Evolutionary conservation across 2,329 filamentous ascomycete species (phyloP).

Genomic region (Penicillium hordei): DNA sequence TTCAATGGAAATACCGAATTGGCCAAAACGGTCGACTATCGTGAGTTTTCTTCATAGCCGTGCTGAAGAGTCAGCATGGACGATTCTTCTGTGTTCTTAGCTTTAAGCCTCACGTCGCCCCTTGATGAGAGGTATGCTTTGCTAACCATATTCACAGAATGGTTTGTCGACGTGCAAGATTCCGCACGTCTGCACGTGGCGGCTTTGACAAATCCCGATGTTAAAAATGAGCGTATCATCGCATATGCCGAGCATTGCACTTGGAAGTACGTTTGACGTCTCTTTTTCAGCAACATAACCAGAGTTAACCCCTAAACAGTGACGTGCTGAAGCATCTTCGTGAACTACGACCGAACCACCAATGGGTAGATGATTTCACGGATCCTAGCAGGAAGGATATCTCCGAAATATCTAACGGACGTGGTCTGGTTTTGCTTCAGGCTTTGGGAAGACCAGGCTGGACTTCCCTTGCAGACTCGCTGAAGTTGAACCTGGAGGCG

Average conservation of each 20-base stretch:
- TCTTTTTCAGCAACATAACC: too few species aligned
- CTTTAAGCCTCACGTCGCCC: fast-evolving
- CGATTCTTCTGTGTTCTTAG: neutral
- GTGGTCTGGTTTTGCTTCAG: neutral
- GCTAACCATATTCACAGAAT: neutral
- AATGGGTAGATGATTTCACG: neutral
- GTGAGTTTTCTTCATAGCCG: neutral
- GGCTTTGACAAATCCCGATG: neutral
- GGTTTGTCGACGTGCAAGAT: neutral
- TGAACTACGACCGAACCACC: neutral
- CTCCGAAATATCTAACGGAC: neutral
- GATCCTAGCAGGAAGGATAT: neutral
- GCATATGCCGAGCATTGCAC: too few species aligned
- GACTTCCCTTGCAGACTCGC: neutral
- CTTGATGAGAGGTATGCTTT: neutral
- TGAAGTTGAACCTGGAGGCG: neutral
- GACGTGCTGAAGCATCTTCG: neutral
- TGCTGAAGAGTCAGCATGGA: neutral
- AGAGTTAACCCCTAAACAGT: too few species aligned
- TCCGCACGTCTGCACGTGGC: neutral
- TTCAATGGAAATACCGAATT: neutral
- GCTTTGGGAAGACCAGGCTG: neutral
- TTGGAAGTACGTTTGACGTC: too few species aligned
- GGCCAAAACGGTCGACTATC: neutral
- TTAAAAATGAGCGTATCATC: neutral